Percentiles rank a stretch among this genome's conserved stretches.
Evolutionary conservation across 2,329 filamentous ascomycete species (phyloP).

Genomic region (Penicillium sp.): DNA sequence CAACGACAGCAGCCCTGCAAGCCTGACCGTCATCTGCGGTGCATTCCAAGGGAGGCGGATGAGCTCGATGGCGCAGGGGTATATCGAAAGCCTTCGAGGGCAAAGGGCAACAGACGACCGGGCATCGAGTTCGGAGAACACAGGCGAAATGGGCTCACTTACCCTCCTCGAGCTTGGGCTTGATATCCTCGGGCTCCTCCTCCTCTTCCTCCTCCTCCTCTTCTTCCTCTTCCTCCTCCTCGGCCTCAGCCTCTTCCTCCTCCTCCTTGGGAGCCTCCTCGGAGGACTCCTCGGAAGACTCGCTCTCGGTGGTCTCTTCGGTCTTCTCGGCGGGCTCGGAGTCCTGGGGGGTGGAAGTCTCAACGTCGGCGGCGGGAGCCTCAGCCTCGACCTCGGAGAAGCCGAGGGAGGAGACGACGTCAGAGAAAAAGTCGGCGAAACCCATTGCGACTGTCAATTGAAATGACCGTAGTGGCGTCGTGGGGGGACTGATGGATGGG

Average conservation of each 20-base stretch:
- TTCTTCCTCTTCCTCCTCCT: slow-evolving; percentile 58
- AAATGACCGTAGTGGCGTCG: slow-evolving; percentile 23
- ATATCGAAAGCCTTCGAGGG: too few species aligned
- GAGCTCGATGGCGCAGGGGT: background rate
- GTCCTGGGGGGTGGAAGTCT: slow-evolving; percentile 44
- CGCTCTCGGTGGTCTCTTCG: slow-evolving; percentile 26
- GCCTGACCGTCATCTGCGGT: too few species aligned
- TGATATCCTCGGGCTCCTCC: slow-evolving; percentile 75
- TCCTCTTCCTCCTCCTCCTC: slow-evolving; percentile 78
- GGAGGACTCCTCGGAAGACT: slow-evolving; percentile 40
- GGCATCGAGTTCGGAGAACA: background rate
- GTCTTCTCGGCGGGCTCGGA: slow-evolving; percentile 36
- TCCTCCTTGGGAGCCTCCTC: slow-evolving; percentile 48
- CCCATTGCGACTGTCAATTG: slow-evolving; percentile 49
- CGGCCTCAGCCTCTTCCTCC: slow-evolving; percentile 49
- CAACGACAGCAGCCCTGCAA: too few species aligned
- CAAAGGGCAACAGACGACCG: background rate
- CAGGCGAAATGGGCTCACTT: slow-evolving; percentile 41
- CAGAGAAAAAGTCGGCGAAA: slow-evolving; percentile 59
- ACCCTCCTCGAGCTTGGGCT: slow-evolving; percentile 90
- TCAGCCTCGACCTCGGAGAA: slow-evolving; percentile 56
- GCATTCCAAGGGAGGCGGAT: too few species aligned
- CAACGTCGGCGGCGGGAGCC: slow-evolving; percentile 49
- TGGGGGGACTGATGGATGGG: slow-evolving; percentile 12
- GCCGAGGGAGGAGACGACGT: slow-evolving; percentile 60